Evolutionary conservation across 2,329 filamentous ascomycete species (phyloP), one percentile per base, ranked within the genome.

Genomic region (Aspergillus nomiae): DNA sequence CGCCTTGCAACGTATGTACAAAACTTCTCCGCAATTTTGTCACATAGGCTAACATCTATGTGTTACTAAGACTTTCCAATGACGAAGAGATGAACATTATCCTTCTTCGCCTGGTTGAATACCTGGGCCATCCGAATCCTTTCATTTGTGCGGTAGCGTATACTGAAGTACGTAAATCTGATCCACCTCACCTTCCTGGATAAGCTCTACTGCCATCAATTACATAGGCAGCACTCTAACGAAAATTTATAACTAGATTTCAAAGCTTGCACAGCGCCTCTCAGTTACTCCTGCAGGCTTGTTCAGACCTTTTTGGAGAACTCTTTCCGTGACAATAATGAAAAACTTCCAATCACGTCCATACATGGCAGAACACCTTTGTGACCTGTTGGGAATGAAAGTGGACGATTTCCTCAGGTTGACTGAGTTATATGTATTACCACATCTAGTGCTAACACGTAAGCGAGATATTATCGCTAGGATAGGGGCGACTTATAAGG

Each of bases 71-170:
- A 62, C 84, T 90, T 11, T 90, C 91, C 51, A 86, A 87, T 19
- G 92, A 95, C 65, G 88, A 94, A 66, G 92, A 97, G 74, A 86
- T 97, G 60, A 95, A 95, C 69, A 86, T 97, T 58, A 90, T 95
- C 26, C 82, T 99, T 34, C 85, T 96, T 61, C 89, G 91, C 67
- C 84, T 98, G 8, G 84, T 97, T 10, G 91, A 96, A 62, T 97
- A 95, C 73, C 83, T 98, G 10, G 94, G 94, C 9, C 90, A 95
- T 78, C 83, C 86, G 48, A 97, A 96, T 74, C 86, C 87, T 45
- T 86, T 97, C 36, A 83, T 96, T 10, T 92, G 90, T 59, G 90
- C 90, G 5, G 86, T 93, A 66, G 92, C 94, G 4, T 95, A 93
- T 74, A 90, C 91, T 67, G 94, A 97, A 79, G 87, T 91, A 78